These are phyloP conservation scores for Colletotrichum camelliae DNA, from an alignment of 2,329 filamentous ascomycete species.

Conservation along the genomic window DNA sequence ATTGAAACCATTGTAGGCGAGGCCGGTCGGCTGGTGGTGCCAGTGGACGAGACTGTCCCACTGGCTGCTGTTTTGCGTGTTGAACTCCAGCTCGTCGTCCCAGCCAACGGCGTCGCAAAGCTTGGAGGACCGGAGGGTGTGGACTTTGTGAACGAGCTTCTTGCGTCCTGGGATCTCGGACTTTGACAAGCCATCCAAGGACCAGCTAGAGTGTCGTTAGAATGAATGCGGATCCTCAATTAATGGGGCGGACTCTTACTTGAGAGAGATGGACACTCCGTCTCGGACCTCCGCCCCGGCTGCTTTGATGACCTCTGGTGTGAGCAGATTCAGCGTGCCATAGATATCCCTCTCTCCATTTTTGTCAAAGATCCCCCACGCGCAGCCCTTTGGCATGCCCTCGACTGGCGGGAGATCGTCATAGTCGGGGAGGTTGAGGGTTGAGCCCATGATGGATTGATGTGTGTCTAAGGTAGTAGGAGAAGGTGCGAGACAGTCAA, in stretches of 20 bases:
- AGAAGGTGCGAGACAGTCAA: neutral
- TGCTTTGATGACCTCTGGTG: slow-evolving; percentile 45
- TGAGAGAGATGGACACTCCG: slow-evolving; percentile 58
- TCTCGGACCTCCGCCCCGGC: slow-evolving; percentile 49
- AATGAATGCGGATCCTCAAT: neutral
- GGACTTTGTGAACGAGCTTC: slow-evolving; percentile 38
- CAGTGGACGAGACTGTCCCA: slow-evolving; percentile 61
- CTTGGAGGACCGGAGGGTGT: slow-evolving; percentile 36
- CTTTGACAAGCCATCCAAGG: slow-evolving; percentile 44
- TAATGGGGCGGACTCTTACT: slow-evolving; percentile 37
- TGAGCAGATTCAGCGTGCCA: slow-evolving; percentile 60
- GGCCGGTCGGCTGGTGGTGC: slow-evolving; percentile 45
- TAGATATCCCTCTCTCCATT: slow-evolving; percentile 53
- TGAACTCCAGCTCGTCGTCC: slow-evolving; percentile 59
- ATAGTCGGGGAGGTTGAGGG: slow-evolving; percentile 44
- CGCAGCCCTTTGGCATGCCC: slow-evolving; percentile 52
- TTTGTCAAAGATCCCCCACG: slow-evolving; percentile 59
- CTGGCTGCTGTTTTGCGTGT: slow-evolving; percentile 60
- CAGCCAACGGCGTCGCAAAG: slow-evolving; percentile 34
- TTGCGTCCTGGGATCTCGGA: slow-evolving; percentile 39
- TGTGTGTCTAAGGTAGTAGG: neutral
- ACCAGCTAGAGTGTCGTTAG: slow-evolving; percentile 36
- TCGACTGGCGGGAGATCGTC: slow-evolving; percentile 46
- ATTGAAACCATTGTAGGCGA: slow-evolving; percentile 55
- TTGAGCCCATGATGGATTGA: neutral